These are phyloP conservation scores for Meyerozyma sp. DNA, from an alignment of 1,139 yeast genomes.

Conservation along the genomic window DNA sequence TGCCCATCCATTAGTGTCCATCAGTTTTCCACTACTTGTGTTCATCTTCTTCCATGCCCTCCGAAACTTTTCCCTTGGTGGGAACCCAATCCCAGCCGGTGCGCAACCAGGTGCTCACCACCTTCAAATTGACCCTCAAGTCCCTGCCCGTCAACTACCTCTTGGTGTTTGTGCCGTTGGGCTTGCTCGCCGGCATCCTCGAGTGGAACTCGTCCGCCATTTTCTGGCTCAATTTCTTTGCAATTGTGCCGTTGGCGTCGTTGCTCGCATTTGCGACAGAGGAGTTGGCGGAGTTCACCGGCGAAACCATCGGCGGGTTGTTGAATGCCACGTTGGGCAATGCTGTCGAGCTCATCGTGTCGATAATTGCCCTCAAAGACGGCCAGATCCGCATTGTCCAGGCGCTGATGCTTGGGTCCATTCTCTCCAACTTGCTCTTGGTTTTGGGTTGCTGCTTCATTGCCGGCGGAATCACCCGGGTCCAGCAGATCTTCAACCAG, in stretches of 20 bases:
- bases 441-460: conserved; percentile 95
- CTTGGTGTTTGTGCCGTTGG: conserved; percentile 80
- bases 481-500: conserved; percentile 86
- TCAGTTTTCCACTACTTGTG: no score
- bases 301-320: conserved; percentile 84
- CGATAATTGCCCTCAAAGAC: conserved; percentile 78
- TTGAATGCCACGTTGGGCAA: conserved; percentile 96
- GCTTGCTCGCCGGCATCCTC: conserved; percentile 64
- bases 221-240: conserved; percentile 76
- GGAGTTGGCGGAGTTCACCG: conserved; percentile 80
- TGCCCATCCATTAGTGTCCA: no score
- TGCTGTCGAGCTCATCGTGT: conserved; percentile 80
- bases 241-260: conserved; percentile 91
- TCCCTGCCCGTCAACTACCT: conserved; percentile 77
- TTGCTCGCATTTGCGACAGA: conserved; percentile 89
- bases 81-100: neutral
- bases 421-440: conserved; percentile 76
- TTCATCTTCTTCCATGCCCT: no score
- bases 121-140: conserved; percentile 26
- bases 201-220: conserved; percentile 54
- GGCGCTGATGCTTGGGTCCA: conserved; percentile 94
- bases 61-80: neutral
- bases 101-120: neutral
- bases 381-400: conserved; percentile 92
- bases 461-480: conserved; percentile 84